Conservation (phyloP, 2,329 filamentous ascomycete genomes). For the Nemania abortiva region DNA sequence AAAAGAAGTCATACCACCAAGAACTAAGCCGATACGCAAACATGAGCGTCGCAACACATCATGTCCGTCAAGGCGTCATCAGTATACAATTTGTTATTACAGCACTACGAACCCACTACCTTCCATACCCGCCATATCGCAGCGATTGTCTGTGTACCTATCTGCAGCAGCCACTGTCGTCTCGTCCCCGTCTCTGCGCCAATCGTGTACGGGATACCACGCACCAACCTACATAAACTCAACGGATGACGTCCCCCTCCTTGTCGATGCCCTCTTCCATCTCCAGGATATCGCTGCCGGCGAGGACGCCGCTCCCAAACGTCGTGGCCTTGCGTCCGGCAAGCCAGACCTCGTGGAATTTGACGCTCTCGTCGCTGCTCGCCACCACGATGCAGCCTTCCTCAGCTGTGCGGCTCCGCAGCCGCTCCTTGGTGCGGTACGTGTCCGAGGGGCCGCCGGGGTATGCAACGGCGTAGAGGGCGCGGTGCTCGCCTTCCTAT, state of each 20-base stretch:
- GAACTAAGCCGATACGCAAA: neutral
- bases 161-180: neutral
- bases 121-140: neutral
- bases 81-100: neutral
- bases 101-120: neutral
- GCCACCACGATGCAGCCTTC: conserved; percentile 93
- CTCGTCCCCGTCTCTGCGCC: neutral
- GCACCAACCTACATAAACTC: conserved; percentile 44
- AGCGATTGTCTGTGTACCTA: neutral
- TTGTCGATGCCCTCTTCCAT: conserved; percentile 83
- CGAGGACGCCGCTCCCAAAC: conserved; percentile 72
- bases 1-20: no score
- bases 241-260: conserved; percentile 78
- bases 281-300: conserved; percentile 88
- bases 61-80: neutral
- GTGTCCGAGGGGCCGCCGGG: conserved; percentile 63
- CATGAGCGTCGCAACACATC: neutral
- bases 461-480: conserved; percentile 89
- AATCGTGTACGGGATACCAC: neutral
- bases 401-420: conserved; percentile 63
- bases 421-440: conserved; percentile 66
- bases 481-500: conserved; percentile 82
- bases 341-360: conserved; percentile 97
- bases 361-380: conserved; percentile 90
- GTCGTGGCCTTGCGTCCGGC: conserved; percentile 67